Evolutionary conservation across 169 alveolate genomes (phyloP).

Genomic region (Eimeria falciformis): DNA sequence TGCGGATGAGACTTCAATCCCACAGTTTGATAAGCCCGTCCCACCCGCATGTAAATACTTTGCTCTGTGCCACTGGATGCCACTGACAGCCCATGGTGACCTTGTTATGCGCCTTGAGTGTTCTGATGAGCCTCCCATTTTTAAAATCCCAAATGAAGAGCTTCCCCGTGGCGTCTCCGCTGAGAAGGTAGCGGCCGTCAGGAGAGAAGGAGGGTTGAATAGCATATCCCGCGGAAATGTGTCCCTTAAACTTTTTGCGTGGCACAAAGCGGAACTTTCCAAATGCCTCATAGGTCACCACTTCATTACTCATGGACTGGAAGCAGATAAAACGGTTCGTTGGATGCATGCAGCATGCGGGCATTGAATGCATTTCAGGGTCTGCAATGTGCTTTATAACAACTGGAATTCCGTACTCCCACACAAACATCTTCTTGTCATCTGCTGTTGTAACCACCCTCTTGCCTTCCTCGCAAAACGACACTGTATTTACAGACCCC

Average conservation of each 20-base stretch:
- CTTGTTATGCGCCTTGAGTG: slow-evolving; percentile 94
- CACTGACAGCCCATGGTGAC: slow-evolving; percentile 94
- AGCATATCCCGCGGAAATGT: slow-evolving; percentile 94
- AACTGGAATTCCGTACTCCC: slow-evolving; percentile 97
- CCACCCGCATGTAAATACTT: slow-evolving; percentile 91
- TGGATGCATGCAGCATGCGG: slow-evolving; percentile 92
- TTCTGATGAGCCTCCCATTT: slow-evolving; percentile 91
- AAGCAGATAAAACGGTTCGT: slow-evolving; percentile 91
- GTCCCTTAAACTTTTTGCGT: slow-evolving; percentile 93
- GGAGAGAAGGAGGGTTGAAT: slow-evolving; percentile 93
- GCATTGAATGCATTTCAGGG: slow-evolving; percentile 94
- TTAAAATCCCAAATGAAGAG: slow-evolving; percentile 97
- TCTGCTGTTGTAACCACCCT: slow-evolving; percentile 95
- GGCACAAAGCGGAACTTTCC: slow-evolving; percentile 83
- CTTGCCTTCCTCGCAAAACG: slow-evolving; percentile 93
- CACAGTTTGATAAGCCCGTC: slow-evolving; percentile 84
- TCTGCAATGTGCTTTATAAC: slow-evolving; percentile 93
- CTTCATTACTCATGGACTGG: slow-evolving; percentile 94
- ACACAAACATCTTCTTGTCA: slow-evolving; percentile 95
- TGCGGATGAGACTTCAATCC: slow-evolving; percentile 66
- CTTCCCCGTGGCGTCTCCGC: slow-evolving; percentile 94
- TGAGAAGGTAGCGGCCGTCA: slow-evolving; percentile 93
- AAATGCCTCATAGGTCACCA: slow-evolving; percentile 92
- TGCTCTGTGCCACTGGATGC: slow-evolving; percentile 90
- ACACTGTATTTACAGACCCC: slow-evolving; percentile 93